Base-by-base conservation (phyloP, 2,329 filamentous ascomycete species). In the Ceratocystis smalleyi region DNA sequence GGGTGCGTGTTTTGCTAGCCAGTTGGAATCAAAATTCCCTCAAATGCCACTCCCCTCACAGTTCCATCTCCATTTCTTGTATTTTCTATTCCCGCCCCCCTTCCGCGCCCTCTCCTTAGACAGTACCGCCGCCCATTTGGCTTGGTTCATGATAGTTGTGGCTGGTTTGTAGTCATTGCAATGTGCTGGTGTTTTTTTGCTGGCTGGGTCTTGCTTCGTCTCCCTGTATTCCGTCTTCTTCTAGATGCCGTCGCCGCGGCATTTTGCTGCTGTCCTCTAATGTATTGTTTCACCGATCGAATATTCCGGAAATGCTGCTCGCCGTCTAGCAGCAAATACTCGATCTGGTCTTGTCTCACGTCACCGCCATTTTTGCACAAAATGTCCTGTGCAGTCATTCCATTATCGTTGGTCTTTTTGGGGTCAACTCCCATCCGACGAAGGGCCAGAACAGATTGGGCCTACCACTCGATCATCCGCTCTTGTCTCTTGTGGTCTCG, bases 321-420 rank as follows among this genome's bases (percentile, higher is more conserved):
- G 30, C 22, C 6, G 19, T 55, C 51, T 30, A 55, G 30, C 19
- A 55, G 51, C 24, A 55, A 55, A 10, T 30, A 60, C 30, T 65
- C 64, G 8, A 63, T 6, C 5, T 27, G 43, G 19, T 62, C 54
- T 24, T n/a, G 43, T 7, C n/a, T 30, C 24, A 61, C 27, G 1
- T 15, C 35, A 61, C 30, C 17, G 40, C 51, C 47, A 4, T 61
- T 19, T 15, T 59, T 35, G 35, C 19, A 24, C n/a, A 65, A 17
- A 49, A 65, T 65, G 22, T 62, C 61, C 22, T 63, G 64, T 24
- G 64, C 64, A 12, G 59, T 65, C 17, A 47, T 10, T 10, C 64
- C 61, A 2, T 59, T 35, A 17, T 19, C 22, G 35, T 66, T 64
- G 30, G 32, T 54, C 54, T 19, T 54, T 19, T n/a, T 43, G n/a